Evolutionary conservation across 2,329 filamentous ascomycete genomes (phyloP), one percentile per base, ranked within the genome.

Genomic region (Emmonsia crescens): DNA sequence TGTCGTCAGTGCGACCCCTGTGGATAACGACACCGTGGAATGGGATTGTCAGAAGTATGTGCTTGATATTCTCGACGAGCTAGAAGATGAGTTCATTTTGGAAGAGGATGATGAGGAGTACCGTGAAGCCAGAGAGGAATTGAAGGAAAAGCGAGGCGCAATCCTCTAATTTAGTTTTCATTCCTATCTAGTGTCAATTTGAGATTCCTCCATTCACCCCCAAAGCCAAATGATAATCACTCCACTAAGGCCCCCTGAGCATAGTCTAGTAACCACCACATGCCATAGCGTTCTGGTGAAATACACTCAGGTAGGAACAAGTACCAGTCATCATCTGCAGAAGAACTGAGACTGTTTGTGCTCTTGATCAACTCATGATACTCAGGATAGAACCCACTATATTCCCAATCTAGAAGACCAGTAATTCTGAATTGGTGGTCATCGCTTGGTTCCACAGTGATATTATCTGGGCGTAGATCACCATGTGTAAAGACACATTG

Each of bases 361-460:
- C 63, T 62, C 61, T 64, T 68, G 57, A 65, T 61, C 55, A 61
- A 63, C 66, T 70, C 68, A 60, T 66, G 68, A 59, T 71, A 68
- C 36, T 68, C 68, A 46, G 66, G 69, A 61, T 70, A 70, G 59
- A 70, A 69, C 27, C 68, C 66, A 60, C 67, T 67, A 59, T 67
- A 66, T 63, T 71, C 68, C 67, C 66, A 70, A 62, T 71, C 68
- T 62, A 70, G 61, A 27, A 69, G 61, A 16, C 68, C 66, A 63
- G 66, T 65, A 60, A 60, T 42, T 54, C n/a, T 38, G 40, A 59
- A 68, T 42, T 63, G 42, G 27, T 65, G 60, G 59, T 68, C 61
- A 55, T 67, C 61, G 48, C 40, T 55, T 33, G 58, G 21, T 44
- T 67, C 44, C 29, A 70, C 67, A 29, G 61, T 64, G 49, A 71